phyloP scores from a whole-genome alignment of 2,329 filamentous ascomycete genomes.

The Stemphylium beticola region DNA sequence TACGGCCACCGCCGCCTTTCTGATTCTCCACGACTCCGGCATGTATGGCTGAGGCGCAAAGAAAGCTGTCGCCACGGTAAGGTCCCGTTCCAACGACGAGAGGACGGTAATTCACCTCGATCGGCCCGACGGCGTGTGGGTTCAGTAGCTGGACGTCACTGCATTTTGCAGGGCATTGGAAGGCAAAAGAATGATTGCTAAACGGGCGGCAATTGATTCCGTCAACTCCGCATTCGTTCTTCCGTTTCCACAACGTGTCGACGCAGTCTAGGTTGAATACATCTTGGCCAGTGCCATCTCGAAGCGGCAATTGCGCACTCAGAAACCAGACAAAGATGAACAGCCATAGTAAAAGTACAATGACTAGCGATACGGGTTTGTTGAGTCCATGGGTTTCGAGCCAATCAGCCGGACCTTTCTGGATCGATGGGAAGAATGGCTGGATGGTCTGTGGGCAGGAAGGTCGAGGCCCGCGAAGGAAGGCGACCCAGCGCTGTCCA shows the following conservation, averaged over 20 bases:
- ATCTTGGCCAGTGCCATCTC: conserved; percentile 69
- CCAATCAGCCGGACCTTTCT: conserved; percentile 67
- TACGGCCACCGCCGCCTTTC: conserved; percentile 80
- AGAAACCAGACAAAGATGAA: conserved; percentile 70
- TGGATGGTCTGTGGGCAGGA: conserved; percentile 52
- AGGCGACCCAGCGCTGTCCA: conserved; percentile 25
- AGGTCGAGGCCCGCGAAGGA: conserved; percentile 53
- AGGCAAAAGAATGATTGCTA: conserved; percentile 69
- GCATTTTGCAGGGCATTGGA: conserved; percentile 76
- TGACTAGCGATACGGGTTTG: conserved; percentile 61
- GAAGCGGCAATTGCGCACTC: conserved; percentile 61
- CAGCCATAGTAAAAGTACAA: conserved; percentile 69
- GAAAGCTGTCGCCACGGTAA: conserved; percentile 90
- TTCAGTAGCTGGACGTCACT: conserved; percentile 69
- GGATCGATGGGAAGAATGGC: conserved; percentile 66
- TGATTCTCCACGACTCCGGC: conserved; percentile 73
- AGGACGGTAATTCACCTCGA: conserved; percentile 64
- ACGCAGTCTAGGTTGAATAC: conserved; percentile 71
- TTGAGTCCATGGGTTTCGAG: conserved; percentile 56
- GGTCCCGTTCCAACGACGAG: conserved; percentile 65
- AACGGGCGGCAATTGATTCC: conserved; percentile 79
- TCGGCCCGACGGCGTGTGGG: conserved; percentile 73
- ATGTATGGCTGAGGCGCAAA: conserved; percentile 86
- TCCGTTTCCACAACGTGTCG: conserved; percentile 71
- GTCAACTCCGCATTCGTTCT: conserved; percentile 75